These are phyloP conservation scores for Podaxis carcinomalis DNA, from an alignment of 768 basidiomycete species.

Conservation along the genomic window DNA sequence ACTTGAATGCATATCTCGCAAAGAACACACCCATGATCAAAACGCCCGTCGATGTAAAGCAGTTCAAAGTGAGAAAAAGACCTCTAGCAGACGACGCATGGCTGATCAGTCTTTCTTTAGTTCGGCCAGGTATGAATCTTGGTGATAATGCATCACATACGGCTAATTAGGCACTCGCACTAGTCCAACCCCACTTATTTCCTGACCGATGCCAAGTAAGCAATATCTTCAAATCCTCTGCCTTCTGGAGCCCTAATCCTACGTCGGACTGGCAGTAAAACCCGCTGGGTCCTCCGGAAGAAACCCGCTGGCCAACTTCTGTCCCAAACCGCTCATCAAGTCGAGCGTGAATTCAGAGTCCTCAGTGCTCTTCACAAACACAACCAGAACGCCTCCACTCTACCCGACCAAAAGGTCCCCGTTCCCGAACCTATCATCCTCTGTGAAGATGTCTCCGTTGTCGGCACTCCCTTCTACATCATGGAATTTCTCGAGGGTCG, in stretches of 20 bases:
- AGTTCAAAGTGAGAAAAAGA: constrained; percentile 73
- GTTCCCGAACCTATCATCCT: constrained; percentile 81
- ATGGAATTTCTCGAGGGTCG: constrained; percentile 96
- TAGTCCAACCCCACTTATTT: constrained; percentile 98
- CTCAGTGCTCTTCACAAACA: constrained; percentile 72
- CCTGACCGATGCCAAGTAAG: constrained; percentile 66
- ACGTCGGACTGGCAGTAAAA: constrained; percentile 30
- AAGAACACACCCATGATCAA: constrained; percentile 49
- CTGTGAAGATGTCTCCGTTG: constrained; percentile 71
- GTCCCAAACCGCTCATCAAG: constrained; percentile 89
- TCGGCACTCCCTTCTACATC: constrained; percentile 91
- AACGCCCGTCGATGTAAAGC: constrained; percentile 75
- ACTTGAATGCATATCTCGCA: constrained; percentile 63
- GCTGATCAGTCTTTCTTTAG: constrained; percentile 30
- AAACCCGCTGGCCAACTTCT: constrained; percentile 87
- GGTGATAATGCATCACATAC: background rate
- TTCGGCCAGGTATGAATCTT: constrained; percentile 71
- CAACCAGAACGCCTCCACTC: constrained; percentile 55
- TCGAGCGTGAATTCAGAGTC: constrained; percentile 89
- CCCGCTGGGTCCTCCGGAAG: constrained; percentile 82
- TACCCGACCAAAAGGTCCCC: constrained; percentile 57
- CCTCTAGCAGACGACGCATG: background rate
- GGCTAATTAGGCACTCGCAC: background rate
- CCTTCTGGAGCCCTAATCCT: background rate
- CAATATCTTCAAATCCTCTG: constrained; percentile 25